phyloP scores from a whole-genome alignment of 345 rosid species.

The Euphorbia tirucalli region DNA sequence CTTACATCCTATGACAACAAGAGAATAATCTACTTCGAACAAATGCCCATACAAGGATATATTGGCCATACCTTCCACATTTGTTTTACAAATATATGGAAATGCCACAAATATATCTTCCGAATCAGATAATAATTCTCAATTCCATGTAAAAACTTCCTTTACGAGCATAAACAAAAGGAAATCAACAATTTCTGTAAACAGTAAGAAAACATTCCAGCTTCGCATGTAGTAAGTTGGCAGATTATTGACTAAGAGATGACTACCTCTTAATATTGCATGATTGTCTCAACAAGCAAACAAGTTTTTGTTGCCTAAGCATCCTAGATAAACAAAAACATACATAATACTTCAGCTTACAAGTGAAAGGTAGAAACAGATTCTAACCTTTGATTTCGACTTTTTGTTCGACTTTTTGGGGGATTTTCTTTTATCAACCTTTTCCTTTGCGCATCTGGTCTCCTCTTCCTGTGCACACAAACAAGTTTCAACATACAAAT shows the following conservation, averaged over 20 bases:
- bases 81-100: background rate
- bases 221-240: background rate
- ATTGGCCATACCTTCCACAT: background rate
- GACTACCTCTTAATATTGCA: background rate
- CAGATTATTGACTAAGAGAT: background rate
- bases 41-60: background rate
- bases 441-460: constrained; percentile 40
- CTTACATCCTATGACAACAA: background rate
- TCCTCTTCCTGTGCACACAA: constrained; percentile 51
- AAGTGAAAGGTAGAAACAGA: background rate
- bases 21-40: background rate
- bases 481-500: background rate
- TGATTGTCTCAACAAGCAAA: background rate
- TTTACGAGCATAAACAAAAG: background rate
- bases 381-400: constrained; percentile 29
- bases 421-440: constrained; percentile 15
- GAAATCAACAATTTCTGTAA: background rate
- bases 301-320: background rate
- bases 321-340: background rate
- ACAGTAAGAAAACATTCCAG: background rate
- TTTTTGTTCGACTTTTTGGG: constrained; percentile 25
- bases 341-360: constrained; percentile 13
- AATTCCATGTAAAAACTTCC: background rate
- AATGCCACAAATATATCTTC: background rate
- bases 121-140: background rate